Conservation (phyloP, 1,139 yeast species). For the Nakaseomyces delphensis region DNA sequence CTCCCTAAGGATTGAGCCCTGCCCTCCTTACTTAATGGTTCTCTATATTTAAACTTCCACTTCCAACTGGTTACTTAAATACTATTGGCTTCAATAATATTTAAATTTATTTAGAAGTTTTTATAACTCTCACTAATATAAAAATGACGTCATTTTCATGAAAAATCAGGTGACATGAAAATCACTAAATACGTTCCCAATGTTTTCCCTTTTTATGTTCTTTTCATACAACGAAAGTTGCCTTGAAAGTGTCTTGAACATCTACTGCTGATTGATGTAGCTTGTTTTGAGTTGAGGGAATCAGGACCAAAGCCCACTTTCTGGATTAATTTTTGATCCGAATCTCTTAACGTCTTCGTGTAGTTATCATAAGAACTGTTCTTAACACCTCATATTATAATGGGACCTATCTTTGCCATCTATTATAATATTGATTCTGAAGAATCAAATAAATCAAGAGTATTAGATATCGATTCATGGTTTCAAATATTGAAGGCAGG, state of each 20-base stretch:
- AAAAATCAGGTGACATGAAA: too few relatives aligned
- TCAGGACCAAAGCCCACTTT: too few relatives aligned
- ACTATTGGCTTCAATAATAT: too few relatives aligned
- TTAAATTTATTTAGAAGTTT: too few relatives aligned
- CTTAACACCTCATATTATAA: neutral
- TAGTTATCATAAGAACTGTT: neutral
- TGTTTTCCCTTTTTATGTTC: slow-evolving; percentile 16
- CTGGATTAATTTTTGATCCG: slow-evolving; percentile 2
- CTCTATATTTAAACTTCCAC: too few relatives aligned
- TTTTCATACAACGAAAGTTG: slow-evolving; percentile 1
- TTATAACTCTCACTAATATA: too few relatives aligned
- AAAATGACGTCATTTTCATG: neutral
- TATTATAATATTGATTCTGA: neutral
- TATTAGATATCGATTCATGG: neutral
- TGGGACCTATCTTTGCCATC: slow-evolving; percentile 2
- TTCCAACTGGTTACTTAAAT: too few relatives aligned
- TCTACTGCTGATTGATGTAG: neutral
- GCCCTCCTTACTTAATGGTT: too few relatives aligned
- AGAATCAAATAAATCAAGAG: neutral
- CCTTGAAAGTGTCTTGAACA: neutral
- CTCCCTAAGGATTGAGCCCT: too few relatives aligned
- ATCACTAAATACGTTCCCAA: neutral
- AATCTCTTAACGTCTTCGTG: neutral
- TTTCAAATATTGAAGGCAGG: neutral
- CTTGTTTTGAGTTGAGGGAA: neutral